phyloP scores from a whole-genome alignment of 805 yeast genomes.

The Grigorovia yakushimaensis region DNA sequence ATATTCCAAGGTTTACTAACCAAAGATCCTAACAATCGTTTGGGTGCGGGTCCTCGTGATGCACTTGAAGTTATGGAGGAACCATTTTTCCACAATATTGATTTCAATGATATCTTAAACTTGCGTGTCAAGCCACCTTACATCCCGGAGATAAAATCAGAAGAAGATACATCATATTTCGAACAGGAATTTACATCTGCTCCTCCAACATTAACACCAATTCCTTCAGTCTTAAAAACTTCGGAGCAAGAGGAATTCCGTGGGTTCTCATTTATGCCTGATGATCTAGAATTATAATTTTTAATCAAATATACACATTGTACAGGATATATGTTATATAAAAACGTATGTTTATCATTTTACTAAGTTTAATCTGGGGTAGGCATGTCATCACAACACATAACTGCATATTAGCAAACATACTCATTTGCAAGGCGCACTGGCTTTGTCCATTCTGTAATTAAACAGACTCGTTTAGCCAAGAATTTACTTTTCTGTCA shows the following conservation, averaged over 20 bases:
- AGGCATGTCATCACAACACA: too few species aligned
- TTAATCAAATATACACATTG: background rate
- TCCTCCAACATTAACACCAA: conserved; percentile 90
- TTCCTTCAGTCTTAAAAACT: conserved; percentile 75
- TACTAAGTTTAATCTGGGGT: too few species aligned
- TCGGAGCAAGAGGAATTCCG: conserved; percentile 93
- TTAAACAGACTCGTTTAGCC: too few species aligned
- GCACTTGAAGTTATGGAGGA: conserved; percentile 93
- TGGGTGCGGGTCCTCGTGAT: conserved; percentile 82
- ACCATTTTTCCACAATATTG: conserved; percentile 81
- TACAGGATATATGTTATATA: background rate
- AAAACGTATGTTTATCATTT: background rate
- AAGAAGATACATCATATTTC: conserved; percentile 85
- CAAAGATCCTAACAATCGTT: conserved; percentile 73
- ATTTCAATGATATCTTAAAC: conserved; percentile 75
- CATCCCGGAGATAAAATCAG: conserved; percentile 75
- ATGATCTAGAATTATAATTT: conserved; percentile 34
- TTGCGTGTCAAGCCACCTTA: conserved; percentile 78
- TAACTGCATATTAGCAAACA: too few species aligned
- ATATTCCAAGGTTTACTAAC: conserved; percentile 84
- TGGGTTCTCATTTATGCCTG: conserved; percentile 85
- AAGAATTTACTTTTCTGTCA: background rate
- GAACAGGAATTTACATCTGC: conserved; percentile 93
- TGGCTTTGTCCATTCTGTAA: too few species aligned
- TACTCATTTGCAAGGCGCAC: too few species aligned